Conservation (phyloP, 768 basidiomycete species). For the Naematelia aurantialba region DNA sequence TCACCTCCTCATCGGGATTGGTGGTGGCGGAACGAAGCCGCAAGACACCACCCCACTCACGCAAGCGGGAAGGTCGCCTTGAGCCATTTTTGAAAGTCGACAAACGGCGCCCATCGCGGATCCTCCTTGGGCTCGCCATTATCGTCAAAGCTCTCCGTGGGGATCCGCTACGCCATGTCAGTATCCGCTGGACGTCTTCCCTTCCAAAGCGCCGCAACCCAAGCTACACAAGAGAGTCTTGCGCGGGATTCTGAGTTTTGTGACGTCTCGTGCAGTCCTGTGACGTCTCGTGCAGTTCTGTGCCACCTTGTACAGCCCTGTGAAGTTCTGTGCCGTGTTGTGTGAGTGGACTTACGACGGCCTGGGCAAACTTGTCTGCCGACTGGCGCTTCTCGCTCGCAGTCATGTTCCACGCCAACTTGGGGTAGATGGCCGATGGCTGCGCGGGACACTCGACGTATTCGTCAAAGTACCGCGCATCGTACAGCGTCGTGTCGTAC, state of each 20-base stretch:
- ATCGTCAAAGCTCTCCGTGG: constrained; percentile 46
- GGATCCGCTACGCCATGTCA: constrained; percentile 46
- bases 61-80: constrained; percentile 39
- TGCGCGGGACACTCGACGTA: constrained; percentile 31
- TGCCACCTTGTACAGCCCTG: no score
- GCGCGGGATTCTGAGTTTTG: not conserved
- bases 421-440: constrained; percentile 35
- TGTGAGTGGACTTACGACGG: constrained; percentile 33
- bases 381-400: constrained; percentile 31
- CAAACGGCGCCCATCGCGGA: constrained; percentile 48
- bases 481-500: not conserved
- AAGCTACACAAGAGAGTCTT: no score
- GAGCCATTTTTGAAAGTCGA: constrained; percentile 46
- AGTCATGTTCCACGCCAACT: constrained; percentile 30
- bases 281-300: not conserved
- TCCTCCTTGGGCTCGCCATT: constrained; percentile 49
- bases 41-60: constrained; percentile 18
- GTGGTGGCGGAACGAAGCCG: not conserved
- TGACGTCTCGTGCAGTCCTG: not conserved
- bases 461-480: not conserved
- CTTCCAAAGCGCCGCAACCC: no score
- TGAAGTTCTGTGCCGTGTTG: not conserved
- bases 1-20: not conserved
- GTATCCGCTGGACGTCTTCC: no score
- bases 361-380: constrained; percentile 24